Evolutionary conservation across 1,284 basidiomycete genomes (phyloP).

Genomic region (Cerrena zonata): DNA sequence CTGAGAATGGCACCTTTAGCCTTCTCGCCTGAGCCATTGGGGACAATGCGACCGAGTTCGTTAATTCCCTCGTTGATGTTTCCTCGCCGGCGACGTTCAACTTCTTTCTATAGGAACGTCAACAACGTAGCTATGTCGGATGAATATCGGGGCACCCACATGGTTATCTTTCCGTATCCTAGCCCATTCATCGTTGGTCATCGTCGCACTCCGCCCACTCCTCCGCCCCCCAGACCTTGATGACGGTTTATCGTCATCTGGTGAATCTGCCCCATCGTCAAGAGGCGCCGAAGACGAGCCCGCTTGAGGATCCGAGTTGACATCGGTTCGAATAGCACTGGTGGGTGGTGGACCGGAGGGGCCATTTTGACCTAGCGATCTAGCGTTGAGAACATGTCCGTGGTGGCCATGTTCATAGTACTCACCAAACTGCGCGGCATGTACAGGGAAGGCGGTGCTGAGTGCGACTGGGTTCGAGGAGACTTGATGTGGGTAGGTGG

Average conservation of each 20-base stretch:
- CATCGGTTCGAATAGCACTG: conserved; percentile 28
- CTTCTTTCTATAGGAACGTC: conserved; percentile 97
- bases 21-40: conserved; percentile 81
- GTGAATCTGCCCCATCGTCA: not conserved
- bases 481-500: conserved; percentile 23
- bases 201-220: conserved; percentile 34
- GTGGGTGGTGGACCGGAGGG: conserved; percentile 28
- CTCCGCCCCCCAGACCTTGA: conserved; percentile 21
- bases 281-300: not conserved
- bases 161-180: conserved; percentile 82
- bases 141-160: too few species aligned
- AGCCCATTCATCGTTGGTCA: conserved; percentile 67
- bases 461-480: conserved; percentile 13
- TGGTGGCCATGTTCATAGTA: conserved; percentile 72
- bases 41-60: conserved; percentile 83
- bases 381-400: conserved; percentile 53
- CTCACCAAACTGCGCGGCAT: conserved; percentile 30
- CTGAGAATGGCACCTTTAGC: conserved; percentile 83
- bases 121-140: too few species aligned
- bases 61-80: conserved; percentile 96
- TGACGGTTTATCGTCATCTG: conserved; percentile 14
- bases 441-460: conserved; percentile 12
- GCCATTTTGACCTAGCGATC: not conserved
- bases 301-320: conserved; percentile 6
- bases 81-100: conserved; percentile 86